phyloP scores from a whole-genome alignment of 441 rosid species.

The Populus hybrid region DNA sequence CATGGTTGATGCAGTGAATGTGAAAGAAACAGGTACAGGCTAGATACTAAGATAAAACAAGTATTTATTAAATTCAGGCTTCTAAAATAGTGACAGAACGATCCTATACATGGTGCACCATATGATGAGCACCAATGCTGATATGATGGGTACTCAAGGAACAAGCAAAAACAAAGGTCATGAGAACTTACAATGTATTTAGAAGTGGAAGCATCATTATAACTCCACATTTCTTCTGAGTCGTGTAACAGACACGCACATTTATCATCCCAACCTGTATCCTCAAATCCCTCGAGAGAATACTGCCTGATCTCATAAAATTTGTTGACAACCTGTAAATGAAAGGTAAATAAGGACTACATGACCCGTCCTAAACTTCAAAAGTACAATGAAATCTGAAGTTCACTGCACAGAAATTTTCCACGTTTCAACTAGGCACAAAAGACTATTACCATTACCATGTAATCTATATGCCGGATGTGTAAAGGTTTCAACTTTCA shows the following conservation, averaged over 20 bases:
- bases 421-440: background rate
- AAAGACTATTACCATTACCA: background rate
- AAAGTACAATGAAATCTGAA: background rate
- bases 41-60: background rate
- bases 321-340: slow-evolving; percentile 63
- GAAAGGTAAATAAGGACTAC: slow-evolving; percentile 3
- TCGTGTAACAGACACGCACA: slow-evolving; percentile 65
- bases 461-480: background rate
- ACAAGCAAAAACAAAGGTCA: slow-evolving; percentile 13
- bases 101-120: background rate
- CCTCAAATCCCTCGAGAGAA: slow-evolving; percentile 45
- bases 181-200: slow-evolving; percentile 71
- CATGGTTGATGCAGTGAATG: background rate
- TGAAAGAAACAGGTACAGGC: background rate
- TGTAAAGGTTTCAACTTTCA: background rate
- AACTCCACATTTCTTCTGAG: slow-evolving; percentile 75
- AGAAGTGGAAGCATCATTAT: slow-evolving; percentile 76
- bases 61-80: background rate
- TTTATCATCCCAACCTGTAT: slow-evolving; percentile 63
- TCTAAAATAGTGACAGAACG: background rate
- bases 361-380: background rate
- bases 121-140: background rate
- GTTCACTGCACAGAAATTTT: background rate
- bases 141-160: slow-evolving; percentile 1
- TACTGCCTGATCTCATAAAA: slow-evolving; percentile 69